Base-by-base conservation (phyloP, 352 stramenopile species). In the Pelagophyceae sp. region DNA sequence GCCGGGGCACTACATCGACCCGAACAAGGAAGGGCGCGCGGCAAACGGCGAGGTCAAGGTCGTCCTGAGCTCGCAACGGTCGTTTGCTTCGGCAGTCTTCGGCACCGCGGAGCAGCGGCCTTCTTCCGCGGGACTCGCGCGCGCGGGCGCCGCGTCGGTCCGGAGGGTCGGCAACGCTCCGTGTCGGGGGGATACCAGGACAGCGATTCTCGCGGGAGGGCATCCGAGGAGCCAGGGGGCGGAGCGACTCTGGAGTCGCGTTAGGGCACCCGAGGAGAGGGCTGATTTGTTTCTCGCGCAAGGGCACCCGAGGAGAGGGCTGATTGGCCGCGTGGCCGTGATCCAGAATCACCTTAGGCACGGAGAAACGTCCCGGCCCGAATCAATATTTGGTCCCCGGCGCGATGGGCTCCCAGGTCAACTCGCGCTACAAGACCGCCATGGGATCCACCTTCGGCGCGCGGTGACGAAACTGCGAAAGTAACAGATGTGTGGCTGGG, bases 1-100 rank as follows among this genome's bases (percentile, higher is more conserved):
- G 35, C 67, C 67, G 15, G 67, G 67, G 0, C 67, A 74, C 67
- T 74, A 74, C 67, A 54, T 74, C 67, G 67, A 74, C 67, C 67
- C 67, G 15, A 3, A 35, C 67, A 51, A 54, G 33, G 67, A 74
- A n/a, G 67, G 67, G 15, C 33, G 67, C 11, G 58, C 20, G 17
- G 35, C 33, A 11, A 60, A 31, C 1, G 67, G 67, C 33, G 67
- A 74, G 38, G 67, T 35, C 35, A 74, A 74, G 67, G 35, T 27
- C 33, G 37, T 74, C 67, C 38, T 74, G 0, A 60, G 35, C 2
- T 58, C 11, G 35, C 67, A 74, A 37, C 51, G 58, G 38, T 40
- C 17, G 11, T 74, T 60, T 54, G 35, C 67, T 3, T 74, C 67
- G 1, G 67, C 67, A 1, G 31, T 37, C 20, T 74, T 74, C 38